phyloP scores from a whole-genome alignment of 2,329 filamentous ascomycete species.

The Trichoderma atrobrunneum region DNA sequence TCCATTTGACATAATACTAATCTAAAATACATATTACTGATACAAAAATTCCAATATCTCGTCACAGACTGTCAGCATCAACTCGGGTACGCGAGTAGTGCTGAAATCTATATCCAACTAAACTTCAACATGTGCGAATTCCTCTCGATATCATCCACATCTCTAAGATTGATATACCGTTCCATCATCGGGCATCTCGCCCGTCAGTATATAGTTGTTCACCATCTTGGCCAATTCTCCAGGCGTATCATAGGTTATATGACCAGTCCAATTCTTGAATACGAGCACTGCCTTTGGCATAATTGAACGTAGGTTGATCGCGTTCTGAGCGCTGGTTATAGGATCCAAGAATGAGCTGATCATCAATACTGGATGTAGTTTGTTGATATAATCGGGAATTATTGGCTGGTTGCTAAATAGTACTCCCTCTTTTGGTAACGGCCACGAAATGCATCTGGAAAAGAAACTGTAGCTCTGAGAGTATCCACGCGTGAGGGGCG shows the following conservation, averaged over 20 bases:
- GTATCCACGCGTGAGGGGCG: not conserved
- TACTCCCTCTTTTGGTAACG: not conserved
- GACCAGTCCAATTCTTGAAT: not conserved
- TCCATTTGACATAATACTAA: not conserved
- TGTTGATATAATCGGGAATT: not conserved
- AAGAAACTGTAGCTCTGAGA: not conserved
- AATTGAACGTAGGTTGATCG: not conserved
- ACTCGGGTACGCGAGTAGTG: not conserved
- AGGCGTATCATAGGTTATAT: not conserved
- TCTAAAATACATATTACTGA: not conserved
- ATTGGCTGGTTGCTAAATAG: not conserved
- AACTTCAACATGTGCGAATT: not conserved
- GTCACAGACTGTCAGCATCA: not conserved
- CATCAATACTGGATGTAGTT: not conserved
- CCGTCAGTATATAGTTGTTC: not conserved
- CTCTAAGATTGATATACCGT: not conserved
- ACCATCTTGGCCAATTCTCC: not conserved
- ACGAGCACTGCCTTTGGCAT: not conserved
- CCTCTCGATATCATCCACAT: not conserved
- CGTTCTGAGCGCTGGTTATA: not conserved
- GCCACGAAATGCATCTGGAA: not conserved
- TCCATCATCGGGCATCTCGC: not conserved
- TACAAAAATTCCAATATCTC: not conserved
- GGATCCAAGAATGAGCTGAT: not conserved
- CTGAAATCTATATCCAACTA: not conserved